Evolutionary conservation across 2,329 filamentous ascomycete genomes (phyloP).

Genomic region (Pseudocercospora cruenta): DNA sequence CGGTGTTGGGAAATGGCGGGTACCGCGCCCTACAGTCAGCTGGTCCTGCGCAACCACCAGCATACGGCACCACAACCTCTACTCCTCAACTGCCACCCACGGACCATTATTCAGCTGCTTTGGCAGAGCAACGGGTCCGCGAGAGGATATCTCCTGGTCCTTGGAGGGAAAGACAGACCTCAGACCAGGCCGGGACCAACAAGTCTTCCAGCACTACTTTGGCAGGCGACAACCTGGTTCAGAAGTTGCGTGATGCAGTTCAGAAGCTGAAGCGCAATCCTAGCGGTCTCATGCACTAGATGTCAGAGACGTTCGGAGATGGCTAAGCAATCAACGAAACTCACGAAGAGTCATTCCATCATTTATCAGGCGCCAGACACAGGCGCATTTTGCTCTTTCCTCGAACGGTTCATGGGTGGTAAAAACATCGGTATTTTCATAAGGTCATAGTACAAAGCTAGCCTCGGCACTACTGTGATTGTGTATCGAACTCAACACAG

Average conservation of each 20-base stretch:
- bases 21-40: not conserved
- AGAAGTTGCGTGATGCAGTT: not conserved
- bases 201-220: not conserved
- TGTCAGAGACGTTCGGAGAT: not conserved
- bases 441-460: not conserved
- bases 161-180: not conserved
- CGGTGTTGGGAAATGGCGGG: not conserved
- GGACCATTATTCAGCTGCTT: not conserved
- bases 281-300: not conserved
- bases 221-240: not conserved
- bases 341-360: too few relatives aligned
- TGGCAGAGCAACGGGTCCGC: not conserved
- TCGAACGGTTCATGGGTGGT: too few relatives aligned
- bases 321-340: too few relatives aligned
- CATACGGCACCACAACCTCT: not conserved
- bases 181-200: not conserved
- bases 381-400: too few relatives aligned
- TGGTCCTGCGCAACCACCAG: not conserved
- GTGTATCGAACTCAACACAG: slow-evolving; percentile 7
- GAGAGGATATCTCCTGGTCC: not conserved
- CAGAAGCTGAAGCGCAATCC: not conserved
- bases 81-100: not conserved
- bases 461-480: not conserved
- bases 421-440: not conserved
- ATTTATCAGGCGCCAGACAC: too few relatives aligned